Base-by-base conservation (phyloP, 345 rosid genomes). In the Xanthoceras sorbifolium region DNA sequence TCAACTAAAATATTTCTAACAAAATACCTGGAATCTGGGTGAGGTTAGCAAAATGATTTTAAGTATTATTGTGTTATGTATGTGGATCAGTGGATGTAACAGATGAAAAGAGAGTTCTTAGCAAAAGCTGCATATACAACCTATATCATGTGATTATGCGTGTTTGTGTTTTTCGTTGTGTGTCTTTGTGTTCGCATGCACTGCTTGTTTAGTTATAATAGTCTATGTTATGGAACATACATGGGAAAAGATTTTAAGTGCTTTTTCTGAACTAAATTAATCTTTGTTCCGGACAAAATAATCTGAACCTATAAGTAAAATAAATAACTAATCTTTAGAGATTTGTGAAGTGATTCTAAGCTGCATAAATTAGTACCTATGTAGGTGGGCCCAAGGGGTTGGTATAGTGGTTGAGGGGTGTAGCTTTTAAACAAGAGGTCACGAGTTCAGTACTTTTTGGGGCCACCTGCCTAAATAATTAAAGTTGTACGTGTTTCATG, bases 11-110 rank as follows among this genome's bases (percentile, higher is more conserved):
- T 31, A 9, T 63, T 9, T 50, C n/a, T 15, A 50, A 50, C 28
- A 32, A 44, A 76, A 65, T 52, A 66, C 31, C 38, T 74, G 25
- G 64, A 15, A 29, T 38, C 67, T 50, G 54, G 74, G 34, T 38
- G 55, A 14, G n/a, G 57, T 64, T 29, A 55, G 20, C 22, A 23
- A 71, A 44, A 67, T 48, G 34, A 28, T 55, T 36, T 62, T 54
- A 20, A 67, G n/a, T 38, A 40, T 36, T 76, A 25, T 55, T 76
- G 46, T 9, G 2, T 28, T 25, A 40, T 25, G 12, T 14, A 38
- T 55, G 73, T 40, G 6, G 15, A 10, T n/a, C n/a, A n/a, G n/a
- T n/a, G 42, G 67, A 57, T 67, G 26, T 54, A 67, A 36, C 7
- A 22, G 25, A 11, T 23, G 1, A 18, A 76, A 55, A 28, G 32